phyloP scores from a whole-genome alignment of 345 rosid species.

The Clausena lansium region DNA sequence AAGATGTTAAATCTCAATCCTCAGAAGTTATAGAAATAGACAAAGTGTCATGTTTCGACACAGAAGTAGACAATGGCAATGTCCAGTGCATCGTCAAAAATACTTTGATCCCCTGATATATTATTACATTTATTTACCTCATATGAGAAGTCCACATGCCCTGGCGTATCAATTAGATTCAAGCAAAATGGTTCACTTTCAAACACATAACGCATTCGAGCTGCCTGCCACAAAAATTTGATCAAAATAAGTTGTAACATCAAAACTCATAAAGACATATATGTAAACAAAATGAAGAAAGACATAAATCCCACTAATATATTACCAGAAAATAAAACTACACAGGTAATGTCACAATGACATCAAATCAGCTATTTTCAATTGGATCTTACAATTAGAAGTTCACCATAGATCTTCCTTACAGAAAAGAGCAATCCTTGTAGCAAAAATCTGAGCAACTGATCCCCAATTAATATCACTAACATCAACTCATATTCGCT shows the following conservation, averaged over 20 bases:
- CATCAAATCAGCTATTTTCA: not conserved
- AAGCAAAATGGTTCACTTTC: constrained; percentile 68
- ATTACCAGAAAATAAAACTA: not conserved
- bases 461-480: not conserved
- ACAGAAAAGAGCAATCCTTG: not conserved
- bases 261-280: not conserved
- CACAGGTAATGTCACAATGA: not conserved
- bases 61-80: not conserved
- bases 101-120: not conserved
- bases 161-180: constrained; percentile 95
- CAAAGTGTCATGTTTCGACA: not conserved
- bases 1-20: not conserved
- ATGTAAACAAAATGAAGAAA: not conserved
- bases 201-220: constrained; percentile 88
- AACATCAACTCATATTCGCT: not conserved
- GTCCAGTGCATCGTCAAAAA: not conserved
- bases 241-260: constrained; percentile 1
- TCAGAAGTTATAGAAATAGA: not conserved
- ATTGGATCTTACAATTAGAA: not conserved
- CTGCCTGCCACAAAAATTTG: constrained; percentile 52
- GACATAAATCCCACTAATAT: not conserved
- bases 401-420: not conserved
- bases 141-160: constrained; percentile 96
- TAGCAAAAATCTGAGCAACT: not conserved
- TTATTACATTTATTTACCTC: constrained; percentile 51